Conservation (phyloP, 23 red algal genomes). For the Pyropia haitanensis region DNA sequence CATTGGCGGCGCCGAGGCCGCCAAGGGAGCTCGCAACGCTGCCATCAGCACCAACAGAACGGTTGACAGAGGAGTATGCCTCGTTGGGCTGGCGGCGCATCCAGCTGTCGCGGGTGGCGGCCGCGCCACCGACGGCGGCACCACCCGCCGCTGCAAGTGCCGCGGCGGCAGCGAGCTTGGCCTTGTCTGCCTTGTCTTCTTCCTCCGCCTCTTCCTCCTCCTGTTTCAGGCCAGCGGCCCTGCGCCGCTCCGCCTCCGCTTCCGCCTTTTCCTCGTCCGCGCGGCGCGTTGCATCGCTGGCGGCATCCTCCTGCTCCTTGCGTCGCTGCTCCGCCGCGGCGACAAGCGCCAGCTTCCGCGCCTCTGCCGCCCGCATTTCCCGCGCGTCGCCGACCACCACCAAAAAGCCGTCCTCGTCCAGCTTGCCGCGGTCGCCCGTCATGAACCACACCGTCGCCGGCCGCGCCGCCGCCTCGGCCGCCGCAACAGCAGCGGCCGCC, state of each 20-base stretch:
- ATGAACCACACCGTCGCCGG: not conserved
- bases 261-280: not conserved
- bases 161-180: constrained; percentile 16
- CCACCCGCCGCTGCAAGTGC: constrained; percentile 6
- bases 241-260: constrained; percentile 8
- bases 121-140: constrained; percentile 12
- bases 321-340: too few relatives aligned
- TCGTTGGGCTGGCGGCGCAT: too few relatives aligned
- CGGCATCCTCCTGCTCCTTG: too few relatives aligned
- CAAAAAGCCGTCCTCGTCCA: constrained; percentile 1
- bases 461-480: constrained; percentile 12
- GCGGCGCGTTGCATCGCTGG: too few relatives aligned
- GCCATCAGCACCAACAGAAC: not conserved
- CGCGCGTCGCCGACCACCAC: not conserved
- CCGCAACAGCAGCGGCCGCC: not conserved
- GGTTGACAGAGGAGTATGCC: too few relatives aligned
- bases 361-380: too few relatives aligned
- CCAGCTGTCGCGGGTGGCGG: not conserved
- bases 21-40: not conserved
- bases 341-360: too few relatives aligned
- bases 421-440: not conserved
- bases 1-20: too few relatives aligned
- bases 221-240: not conserved
- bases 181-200: not conserved
- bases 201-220: constrained; percentile 6